Evolutionary conservation across 208 protist species (phyloP).

Genomic region (Herpetomonas samuelpessoai): DNA sequence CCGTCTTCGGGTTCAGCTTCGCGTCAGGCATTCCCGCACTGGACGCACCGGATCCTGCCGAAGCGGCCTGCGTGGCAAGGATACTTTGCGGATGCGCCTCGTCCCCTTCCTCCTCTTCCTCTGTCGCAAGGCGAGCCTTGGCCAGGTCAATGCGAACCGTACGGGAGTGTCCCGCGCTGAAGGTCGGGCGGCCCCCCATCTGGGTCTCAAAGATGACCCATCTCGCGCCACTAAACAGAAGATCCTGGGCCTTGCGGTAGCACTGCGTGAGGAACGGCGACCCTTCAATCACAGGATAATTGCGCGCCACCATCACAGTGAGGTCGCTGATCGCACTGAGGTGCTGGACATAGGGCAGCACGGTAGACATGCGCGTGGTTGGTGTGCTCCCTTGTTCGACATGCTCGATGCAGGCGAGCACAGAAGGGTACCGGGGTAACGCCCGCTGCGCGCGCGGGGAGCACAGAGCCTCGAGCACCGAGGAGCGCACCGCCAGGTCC

Average conservation of each 20-base stretch:
- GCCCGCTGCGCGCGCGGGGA: conserved; percentile 11
- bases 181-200: conserved; percentile 44
- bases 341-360: conserved; percentile 67
- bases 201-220: conserved; percentile 79
- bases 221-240: conserved; percentile 73
- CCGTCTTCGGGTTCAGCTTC: not conserved
- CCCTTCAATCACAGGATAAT: conserved; percentile 48
- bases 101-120: conserved; percentile 24
- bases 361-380: conserved; percentile 2
- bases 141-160: conserved; percentile 58
- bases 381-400: too few species aligned
- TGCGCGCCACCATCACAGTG: conserved; percentile 64
- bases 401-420: conserved; percentile 10
- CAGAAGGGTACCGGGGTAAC: conserved; percentile 24
- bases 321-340: conserved; percentile 61
- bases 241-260: conserved; percentile 52
- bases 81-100: conserved; percentile 13
- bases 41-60: not conserved
- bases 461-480: conserved; percentile 1
- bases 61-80: not conserved
- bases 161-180: conserved; percentile 22
- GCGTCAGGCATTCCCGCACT: conserved; percentile 5
- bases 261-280: conserved; percentile 59
- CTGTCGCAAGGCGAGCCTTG: conserved; percentile 22
- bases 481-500: conserved; percentile 10